phyloP scores from a whole-genome alignment of 805 yeast species.

The Cyberlindnera euphorbiae region DNA sequence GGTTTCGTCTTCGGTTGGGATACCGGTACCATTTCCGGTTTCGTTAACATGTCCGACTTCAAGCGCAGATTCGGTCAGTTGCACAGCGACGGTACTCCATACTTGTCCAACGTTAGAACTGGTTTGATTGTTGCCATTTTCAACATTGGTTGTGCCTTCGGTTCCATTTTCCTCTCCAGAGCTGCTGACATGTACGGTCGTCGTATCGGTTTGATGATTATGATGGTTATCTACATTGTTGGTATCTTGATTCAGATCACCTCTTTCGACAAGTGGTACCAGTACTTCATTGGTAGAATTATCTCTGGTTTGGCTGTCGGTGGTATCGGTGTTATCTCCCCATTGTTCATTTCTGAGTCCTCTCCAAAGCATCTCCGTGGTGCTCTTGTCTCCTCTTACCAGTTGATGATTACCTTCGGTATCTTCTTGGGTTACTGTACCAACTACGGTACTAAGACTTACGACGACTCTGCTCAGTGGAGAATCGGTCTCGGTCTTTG shows the following conservation, averaged over 20 bases:
- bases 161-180: constrained; percentile 57
- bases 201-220: constrained; percentile 55
- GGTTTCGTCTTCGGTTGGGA: constrained; percentile 80
- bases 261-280: constrained; percentile 53
- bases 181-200: constrained; percentile 63
- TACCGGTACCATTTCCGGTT: constrained; percentile 76
- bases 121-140: constrained; percentile 57
- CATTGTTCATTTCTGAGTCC: constrained; percentile 66
- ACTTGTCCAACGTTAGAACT: constrained; percentile 47
- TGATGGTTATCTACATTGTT: constrained; percentile 59
- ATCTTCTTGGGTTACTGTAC: constrained; percentile 74
- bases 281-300: constrained; percentile 63
- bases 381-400: constrained; percentile 64
- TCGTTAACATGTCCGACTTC: constrained; percentile 55
- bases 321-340: constrained; percentile 68
- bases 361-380: constrained; percentile 71
- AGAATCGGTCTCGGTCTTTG: constrained; percentile 64
- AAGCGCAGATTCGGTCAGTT: constrained; percentile 50
- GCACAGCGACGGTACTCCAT: constrained; percentile 36
- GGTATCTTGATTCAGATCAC: constrained; percentile 69
- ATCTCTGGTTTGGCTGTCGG: constrained; percentile 79
- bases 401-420: constrained; percentile 66
- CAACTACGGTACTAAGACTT: constrained; percentile 57
- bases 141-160: constrained; percentile 74
- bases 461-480: constrained; percentile 70